Evolutionary conservation across 192 early-diverging fungal species (phyloP).

Genomic region (Gamsiella multidivaricata): DNA sequence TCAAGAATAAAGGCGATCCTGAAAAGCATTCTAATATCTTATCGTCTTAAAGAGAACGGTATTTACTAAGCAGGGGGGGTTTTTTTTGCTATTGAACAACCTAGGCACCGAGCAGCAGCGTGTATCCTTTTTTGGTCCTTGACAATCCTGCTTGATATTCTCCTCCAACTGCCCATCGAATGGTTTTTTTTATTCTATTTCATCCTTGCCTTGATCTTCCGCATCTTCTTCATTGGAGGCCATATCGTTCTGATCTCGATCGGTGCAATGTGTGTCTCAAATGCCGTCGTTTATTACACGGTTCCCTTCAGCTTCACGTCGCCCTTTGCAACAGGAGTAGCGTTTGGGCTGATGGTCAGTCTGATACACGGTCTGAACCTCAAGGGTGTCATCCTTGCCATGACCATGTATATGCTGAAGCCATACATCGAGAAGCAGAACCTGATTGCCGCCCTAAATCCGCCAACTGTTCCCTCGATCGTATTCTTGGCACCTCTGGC

Average conservation of each 20-base stretch:
- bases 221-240: constrained; percentile 53
- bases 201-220: constrained; percentile 47
- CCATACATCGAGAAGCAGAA: constrained; percentile 47
- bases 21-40: too few relatives aligned
- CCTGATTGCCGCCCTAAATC: constrained; percentile 35
- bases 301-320: constrained; percentile 52
- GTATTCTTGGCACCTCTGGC: constrained; percentile 47
- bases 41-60: too few relatives aligned
- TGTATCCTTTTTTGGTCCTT: constrained; percentile 53
- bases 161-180: constrained; percentile 50
- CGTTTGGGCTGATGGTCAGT: constrained; percentile 53
- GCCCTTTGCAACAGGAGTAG: constrained; percentile 53
- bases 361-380: constrained; percentile 49
- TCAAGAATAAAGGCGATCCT: too few relatives aligned
- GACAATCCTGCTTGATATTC: constrained; percentile 51
- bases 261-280: constrained; percentile 46
- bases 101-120: constrained; percentile 51
- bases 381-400: constrained; percentile 49
- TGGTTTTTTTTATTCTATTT: constrained; percentile 56
- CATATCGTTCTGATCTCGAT: constrained; percentile 53
- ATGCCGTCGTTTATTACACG: constrained; percentile 44
- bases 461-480: constrained; percentile 44
- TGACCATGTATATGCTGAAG: constrained; percentile 57
- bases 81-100: not conserved
- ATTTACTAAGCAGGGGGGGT: too few relatives aligned